Evolutionary conservation across 331 rosid genomes (phyloP).

Genomic region (Dryas integrifolia): DNA sequence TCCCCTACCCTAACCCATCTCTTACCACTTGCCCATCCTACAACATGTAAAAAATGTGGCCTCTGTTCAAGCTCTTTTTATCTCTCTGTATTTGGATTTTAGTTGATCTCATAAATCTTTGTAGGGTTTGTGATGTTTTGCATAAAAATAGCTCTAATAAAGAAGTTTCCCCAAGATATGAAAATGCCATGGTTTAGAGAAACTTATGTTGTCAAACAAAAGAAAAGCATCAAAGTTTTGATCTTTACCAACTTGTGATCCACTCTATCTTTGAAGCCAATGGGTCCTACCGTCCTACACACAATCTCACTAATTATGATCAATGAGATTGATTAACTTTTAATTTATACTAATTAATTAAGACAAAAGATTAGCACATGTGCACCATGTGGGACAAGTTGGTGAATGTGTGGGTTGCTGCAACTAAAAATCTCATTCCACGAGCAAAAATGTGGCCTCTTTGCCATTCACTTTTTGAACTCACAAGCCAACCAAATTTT

Average conservation of each 20-base stretch:
- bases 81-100: neutral
- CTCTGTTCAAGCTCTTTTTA: neutral
- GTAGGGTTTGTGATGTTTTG: neutral
- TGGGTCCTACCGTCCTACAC: conserved; percentile 2
- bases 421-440: conserved; percentile 11
- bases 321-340: neutral
- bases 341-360: neutral
- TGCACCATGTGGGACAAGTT: neutral
- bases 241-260: neutral
- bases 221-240: neutral
- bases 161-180: neutral
- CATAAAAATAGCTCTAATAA: neutral
- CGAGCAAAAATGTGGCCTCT: conserved; percentile 2
- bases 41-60: too few relatives aligned
- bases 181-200: neutral
- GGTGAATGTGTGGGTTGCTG: neutral
- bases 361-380: neutral
- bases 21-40: too few relatives aligned
- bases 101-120: neutral
- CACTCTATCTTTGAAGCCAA: neutral
- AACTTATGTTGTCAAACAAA: neutral
- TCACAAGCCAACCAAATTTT: conserved; percentile 3
- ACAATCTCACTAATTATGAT: neutral
- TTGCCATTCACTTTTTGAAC: neutral
- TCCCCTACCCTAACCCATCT: too few relatives aligned